Evolutionary conservation across 805 yeast species (phyloP).

Genomic region (Saccharomyces paradoxus): DNA sequence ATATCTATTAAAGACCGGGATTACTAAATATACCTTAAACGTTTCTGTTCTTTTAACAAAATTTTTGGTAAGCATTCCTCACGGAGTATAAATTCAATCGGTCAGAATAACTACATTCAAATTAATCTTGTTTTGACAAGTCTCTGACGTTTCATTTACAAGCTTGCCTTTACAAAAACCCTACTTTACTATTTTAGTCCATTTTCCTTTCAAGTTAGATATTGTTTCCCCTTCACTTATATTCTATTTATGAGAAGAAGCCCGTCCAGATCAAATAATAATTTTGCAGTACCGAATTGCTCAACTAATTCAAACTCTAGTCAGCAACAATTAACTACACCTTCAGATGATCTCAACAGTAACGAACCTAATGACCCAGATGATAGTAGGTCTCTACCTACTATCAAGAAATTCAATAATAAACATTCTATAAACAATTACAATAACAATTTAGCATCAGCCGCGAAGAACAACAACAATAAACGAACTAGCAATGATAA

Average conservation of each 20-base stretch:
- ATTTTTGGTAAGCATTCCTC: background rate
- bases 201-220: background rate
- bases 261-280: conserved; percentile 48
- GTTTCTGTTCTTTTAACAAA: background rate
- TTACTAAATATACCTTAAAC: background rate
- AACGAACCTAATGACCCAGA: conserved; percentile 39
- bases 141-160: background rate
- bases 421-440: conserved; percentile 2
- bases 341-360: conserved; percentile 25
- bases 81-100: background rate
- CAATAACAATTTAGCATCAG: conserved; percentile 1
- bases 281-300: conserved; percentile 33
- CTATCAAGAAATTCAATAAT: conserved; percentile 23
- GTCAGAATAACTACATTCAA: background rate
- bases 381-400: conserved; percentile 39
- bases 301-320: conserved; percentile 19
- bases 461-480: background rate
- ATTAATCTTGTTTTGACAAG: background rate
- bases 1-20: background rate
- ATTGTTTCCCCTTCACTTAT: background rate
- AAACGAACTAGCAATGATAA: background rate
- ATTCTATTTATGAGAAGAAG: conserved; percentile 48
- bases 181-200: background rate
- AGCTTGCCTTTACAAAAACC: background rate
- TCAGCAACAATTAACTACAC: conserved; percentile 27